phyloP scores from a whole-genome alignment of 306 rosid genomes.

The Glycine tomentella region DNA sequence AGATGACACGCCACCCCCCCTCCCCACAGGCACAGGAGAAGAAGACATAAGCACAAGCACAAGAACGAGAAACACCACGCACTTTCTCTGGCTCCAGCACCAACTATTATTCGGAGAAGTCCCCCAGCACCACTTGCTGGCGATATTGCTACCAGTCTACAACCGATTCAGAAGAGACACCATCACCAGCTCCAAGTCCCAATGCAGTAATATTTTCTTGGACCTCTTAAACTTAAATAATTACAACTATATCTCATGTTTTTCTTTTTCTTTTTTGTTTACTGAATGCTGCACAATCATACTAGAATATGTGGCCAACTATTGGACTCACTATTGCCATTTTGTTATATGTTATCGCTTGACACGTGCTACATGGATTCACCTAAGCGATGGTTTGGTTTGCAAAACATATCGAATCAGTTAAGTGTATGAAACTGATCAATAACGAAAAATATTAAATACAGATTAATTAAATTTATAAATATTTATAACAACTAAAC shows the following conservation, averaged over 20 bases:
- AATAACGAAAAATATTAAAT: constrained; percentile 16
- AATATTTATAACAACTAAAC: too few relatives aligned
- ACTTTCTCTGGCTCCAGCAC: constrained; percentile 62
- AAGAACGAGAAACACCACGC: constrained; percentile 68
- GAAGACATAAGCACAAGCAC: constrained; percentile 58
- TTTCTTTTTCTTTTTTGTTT: neutral
- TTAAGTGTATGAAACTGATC: constrained; percentile 44
- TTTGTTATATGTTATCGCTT: constrained; percentile 53
- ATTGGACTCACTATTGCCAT: constrained; percentile 61
- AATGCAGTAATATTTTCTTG: constrained; percentile 57
- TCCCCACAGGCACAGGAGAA: constrained; percentile 72
- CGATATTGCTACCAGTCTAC: constrained; percentile 51
- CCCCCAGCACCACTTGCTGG: constrained; percentile 88
- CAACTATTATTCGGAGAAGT: constrained; percentile 55
- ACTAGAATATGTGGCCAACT: constrained; percentile 49
- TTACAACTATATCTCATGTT: neutral
- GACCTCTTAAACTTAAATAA: neutral
- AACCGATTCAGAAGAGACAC: constrained; percentile 61
- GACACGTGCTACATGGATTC: constrained; percentile 52
- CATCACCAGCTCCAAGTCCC: constrained; percentile 82
- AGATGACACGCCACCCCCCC: constrained; percentile 61
- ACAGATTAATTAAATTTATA: too few relatives aligned
- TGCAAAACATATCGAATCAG: constrained; percentile 29
- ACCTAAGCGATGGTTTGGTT: constrained; percentile 35
- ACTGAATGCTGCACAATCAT: constrained; percentile 70